Conservation (phyloP, 768 basidiomycete species). For the Lactarius trivialis region DNA sequence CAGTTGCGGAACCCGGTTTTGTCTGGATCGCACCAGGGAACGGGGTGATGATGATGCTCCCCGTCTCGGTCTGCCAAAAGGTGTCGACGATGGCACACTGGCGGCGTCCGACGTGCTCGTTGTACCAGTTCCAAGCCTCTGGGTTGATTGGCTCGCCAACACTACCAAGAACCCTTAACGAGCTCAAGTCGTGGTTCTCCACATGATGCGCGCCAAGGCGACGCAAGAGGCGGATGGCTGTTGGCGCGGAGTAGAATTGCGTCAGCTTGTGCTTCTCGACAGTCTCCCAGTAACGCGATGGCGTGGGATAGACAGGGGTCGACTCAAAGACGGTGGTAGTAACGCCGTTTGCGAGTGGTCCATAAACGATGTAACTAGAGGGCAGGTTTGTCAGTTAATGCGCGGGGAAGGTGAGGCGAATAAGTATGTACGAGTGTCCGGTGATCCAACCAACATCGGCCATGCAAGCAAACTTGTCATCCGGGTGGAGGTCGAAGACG, state of each 20-base stretch:
- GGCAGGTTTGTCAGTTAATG: not conserved
- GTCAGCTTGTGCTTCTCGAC: slow-evolving; percentile 92
- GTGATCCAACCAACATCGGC: slow-evolving; percentile 99
- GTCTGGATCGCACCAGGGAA: slow-evolving; percentile 95
- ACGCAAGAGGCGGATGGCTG: slow-evolving; percentile 89
- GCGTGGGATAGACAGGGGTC: slow-evolving; percentile 94
- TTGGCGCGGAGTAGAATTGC: slow-evolving; percentile 93
- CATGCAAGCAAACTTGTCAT: slow-evolving; percentile 96
- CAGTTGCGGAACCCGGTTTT: slow-evolving; percentile 94
- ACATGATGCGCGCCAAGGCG: slow-evolving; percentile 84
- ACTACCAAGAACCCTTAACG: slow-evolving; percentile 79
- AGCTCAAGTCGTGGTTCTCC: slow-evolving; percentile 71
- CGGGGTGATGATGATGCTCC: slow-evolving; percentile 90
- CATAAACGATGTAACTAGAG: slow-evolving; percentile 83
- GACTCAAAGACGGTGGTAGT: slow-evolving; percentile 92
- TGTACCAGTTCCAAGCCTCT: slow-evolving; percentile 99
- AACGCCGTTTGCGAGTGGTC: slow-evolving; percentile 81
- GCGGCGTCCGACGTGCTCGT: slow-evolving; percentile 82
- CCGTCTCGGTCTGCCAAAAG: slow-evolving; percentile 98
- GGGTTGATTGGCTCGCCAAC: slow-evolving; percentile 99
- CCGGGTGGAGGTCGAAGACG: slow-evolving; percentile 96
- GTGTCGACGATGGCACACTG: slow-evolving; percentile 95
- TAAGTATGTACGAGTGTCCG: slow-evolving; percentile 63
- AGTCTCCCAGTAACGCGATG: slow-evolving; percentile 94
- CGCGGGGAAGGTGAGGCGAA: too few species aligned